Evolutionary conservation across 2,329 filamentous ascomycete species (phyloP).

Genomic region (Diatrype stigma): DNA sequence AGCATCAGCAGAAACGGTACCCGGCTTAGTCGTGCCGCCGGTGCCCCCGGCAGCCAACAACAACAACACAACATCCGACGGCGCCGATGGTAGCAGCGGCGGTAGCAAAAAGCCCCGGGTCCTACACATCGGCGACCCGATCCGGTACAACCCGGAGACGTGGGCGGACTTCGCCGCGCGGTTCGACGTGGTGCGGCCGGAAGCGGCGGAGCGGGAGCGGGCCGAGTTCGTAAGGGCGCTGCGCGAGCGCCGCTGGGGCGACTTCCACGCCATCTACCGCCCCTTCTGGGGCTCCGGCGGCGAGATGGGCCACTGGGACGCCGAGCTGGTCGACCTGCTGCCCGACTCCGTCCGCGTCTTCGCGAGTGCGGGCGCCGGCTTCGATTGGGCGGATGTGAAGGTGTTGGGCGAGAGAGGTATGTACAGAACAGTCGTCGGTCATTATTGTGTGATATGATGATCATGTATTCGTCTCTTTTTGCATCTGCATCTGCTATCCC

Average conservation of each 20-base stretch:
- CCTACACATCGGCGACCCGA: constrained; percentile 68
- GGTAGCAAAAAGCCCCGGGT: constrained; percentile 59
- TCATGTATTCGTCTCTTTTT: no score
- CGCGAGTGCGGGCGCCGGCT: constrained; percentile 57
- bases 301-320: constrained; percentile 62
- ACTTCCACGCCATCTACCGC: constrained; percentile 48
- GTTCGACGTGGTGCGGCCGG: constrained; percentile 50
- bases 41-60: constrained; percentile 11
- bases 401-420: constrained; percentile 56
- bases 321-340: constrained; percentile 51
- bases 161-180: constrained; percentile 38
- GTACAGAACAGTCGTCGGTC: constrained; percentile 4
- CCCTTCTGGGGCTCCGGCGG: constrained; percentile 62
- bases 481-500: no score
- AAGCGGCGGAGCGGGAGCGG: constrained; percentile 45
- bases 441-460: no score
- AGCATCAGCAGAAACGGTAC: constrained; percentile 18
- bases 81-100: no score
- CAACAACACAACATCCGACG: constrained; percentile 9
- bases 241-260: constrained; percentile 48
- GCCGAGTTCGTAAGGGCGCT: constrained; percentile 46
- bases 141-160: constrained; percentile 45
- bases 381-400: constrained; percentile 59
- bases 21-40: constrained; percentile 20
- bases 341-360: constrained; percentile 52